A percentile compares a stretch with the other conserved stretches of the same genome.
phyloP scores from a whole-genome alignment of 208 protist species.

The Porcisia hertigi region DNA sequence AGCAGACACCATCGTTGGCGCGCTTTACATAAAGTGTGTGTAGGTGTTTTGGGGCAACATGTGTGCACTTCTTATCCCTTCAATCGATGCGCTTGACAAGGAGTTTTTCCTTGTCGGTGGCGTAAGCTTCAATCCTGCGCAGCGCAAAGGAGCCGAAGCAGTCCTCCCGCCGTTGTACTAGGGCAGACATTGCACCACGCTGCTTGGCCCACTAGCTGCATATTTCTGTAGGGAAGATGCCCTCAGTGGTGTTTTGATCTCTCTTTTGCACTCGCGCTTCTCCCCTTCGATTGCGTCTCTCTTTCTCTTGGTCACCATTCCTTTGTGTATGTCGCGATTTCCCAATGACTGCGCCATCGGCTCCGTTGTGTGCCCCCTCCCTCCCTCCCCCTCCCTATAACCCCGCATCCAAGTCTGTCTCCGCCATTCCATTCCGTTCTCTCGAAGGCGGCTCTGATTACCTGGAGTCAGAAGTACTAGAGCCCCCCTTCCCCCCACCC shows the following conservation, averaged over 20 bases:
- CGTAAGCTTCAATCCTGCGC: not conserved
- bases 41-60: too few relatives aligned
- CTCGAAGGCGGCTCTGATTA: not conserved
- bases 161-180: not conserved
- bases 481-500: not conserved
- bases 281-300: not conserved
- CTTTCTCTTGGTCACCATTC: not conserved
- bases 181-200: not conserved
- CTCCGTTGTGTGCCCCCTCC: not conserved
- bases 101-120: not conserved
- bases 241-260: not conserved
- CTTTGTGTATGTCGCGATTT: not conserved
- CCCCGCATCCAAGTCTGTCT: not conserved
- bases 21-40: too few relatives aligned
- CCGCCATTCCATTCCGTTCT: not conserved
- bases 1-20: too few relatives aligned
- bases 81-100: not conserved
- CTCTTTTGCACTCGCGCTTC: not conserved
- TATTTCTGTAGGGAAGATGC: not conserved
- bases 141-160: not conserved
- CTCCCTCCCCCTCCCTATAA: too few relatives aligned
- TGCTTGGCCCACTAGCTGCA: not conserved
- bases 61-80: not conserved
- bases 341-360: not conserved
- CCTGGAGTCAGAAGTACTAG: not conserved